Conservation (phyloP, 2,329 filamentous ascomycete species). For the Elsinoe batatas region DNA sequence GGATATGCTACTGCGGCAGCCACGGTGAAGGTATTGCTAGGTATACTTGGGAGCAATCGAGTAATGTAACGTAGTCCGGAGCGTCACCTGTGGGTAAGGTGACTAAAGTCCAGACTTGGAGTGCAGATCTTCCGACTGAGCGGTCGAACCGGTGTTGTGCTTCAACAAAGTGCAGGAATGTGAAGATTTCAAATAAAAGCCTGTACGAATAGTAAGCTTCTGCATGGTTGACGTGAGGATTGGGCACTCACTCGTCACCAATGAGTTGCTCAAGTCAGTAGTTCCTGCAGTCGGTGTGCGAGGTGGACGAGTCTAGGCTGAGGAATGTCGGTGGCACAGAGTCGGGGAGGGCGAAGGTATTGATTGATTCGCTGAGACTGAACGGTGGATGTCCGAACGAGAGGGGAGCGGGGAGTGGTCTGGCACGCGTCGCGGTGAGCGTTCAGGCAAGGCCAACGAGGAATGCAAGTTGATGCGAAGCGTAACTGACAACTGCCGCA, state of each 20-base stretch:
- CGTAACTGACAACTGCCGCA: background rate
- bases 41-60: background rate
- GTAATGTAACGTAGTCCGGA: background rate
- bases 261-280: background rate
- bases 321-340: conserved; percentile 5
- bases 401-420: background rate
- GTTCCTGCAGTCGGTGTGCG: background rate
- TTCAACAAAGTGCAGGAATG: background rate
- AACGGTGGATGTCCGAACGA: background rate
- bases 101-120: background rate
- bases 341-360: conserved; percentile 1
- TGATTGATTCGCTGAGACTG: conserved; percentile 7
- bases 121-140: conserved; percentile 7
- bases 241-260: background rate
- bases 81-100: conserved; percentile 8
- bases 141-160: background rate
- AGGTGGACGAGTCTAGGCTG: background rate
- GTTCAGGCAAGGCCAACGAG: conserved; percentile 11
- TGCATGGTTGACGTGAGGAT: background rate
- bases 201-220: background rate
- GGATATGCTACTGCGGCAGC: conserved; percentile 52
- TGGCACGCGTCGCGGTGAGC: conserved; percentile 11
- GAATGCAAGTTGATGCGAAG: background rate
- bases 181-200: background rate
- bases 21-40: conserved; percentile 42